Evolutionary conservation across 768 basidiomycete genomes (phyloP), one percentile per base, ranked within the genome.

Genomic region (Suillus subaureus): DNA sequence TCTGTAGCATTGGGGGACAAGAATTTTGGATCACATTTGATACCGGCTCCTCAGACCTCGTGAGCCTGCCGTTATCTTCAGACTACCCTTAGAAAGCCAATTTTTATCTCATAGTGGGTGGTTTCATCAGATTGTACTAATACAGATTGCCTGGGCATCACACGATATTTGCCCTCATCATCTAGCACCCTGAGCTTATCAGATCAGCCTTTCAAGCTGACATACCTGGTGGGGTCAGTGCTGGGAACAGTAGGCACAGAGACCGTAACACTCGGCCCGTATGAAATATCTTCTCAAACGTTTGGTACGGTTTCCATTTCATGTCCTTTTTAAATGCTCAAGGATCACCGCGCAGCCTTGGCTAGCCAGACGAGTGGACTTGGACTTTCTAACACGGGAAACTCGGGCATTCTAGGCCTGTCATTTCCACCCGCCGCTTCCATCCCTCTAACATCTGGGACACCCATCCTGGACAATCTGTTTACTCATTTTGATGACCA

Each of bases 11-110:
- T 54, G 82, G 82, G 55, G 78, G 75, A 4, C 81, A 83, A 70
- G 66, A 74, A 47, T 80, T 87, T 64, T 76, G 77, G 70, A 76
- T 82, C 26, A 79, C 84, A 5, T 74, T 86, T 35, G 86, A 87
- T 70, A 87, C 87, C 9, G 87, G 86, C 57, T 88, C 86, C 4
- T 81, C 87, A 1, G 87, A 87, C 71, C 69, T 88, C 68, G 85
- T 85, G 68, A 55, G 79, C 70, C 40, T 61, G 61, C 28, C 63
- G 66, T 51, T 56, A 42, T 39, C 31, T 49, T 56, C 58, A 23
- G 12, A 28, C 13, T 31, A 69, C 26, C 11, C 4, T 69, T 58
- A 64, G 56, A 62, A 8, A 28, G 21, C 3, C 21, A 21, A 28
- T 28, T 21, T 21, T 12, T 45, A 39, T 39, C 13, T 33, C 40